Evolutionary conservation across 495 filamentous ascomycete genomes (phyloP), one percentile per base, ranked within the genome.

Genomic region (Cudoniella acicularis): DNA sequence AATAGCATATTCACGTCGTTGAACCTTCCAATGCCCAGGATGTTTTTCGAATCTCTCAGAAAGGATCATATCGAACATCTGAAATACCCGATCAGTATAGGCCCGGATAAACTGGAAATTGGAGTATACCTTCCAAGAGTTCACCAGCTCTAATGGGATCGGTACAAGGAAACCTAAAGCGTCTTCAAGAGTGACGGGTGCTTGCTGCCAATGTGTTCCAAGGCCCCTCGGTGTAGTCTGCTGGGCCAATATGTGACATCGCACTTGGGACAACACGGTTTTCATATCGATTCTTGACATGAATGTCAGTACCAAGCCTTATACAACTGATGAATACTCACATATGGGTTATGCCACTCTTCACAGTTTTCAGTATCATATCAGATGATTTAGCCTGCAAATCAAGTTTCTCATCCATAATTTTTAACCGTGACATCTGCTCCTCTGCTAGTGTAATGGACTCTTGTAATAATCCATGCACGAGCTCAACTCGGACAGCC

Each of bases 71-170:
- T 57, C 55, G 11, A 57, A 25, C 55, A 57, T 57, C 55, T 57
- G 24, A 23, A 49, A 17, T n/a, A 25, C 3, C 16, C 20, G 23
- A 27, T 42, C 0, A 58, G 24, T 18, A 18, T 11, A 2, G 26
- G 10, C 45, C 10, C 23, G 20, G n/a, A 25, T 10, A 9, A 20
- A 50, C 22, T 3, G 8, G 21, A 30, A 2, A 18, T 49, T 30
- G n/a, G n/a, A n/a, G n/a, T n/a, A n/a, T 24, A 54, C 57, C 11
- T 60, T 43, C 51, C 57, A 60, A 17, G 45, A 54, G n/a, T 49
- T 40, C 18, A 54, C 20, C 17, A 54, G 11, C 22, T 60, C 51
- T 9, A 60, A 21, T 24, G 57, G 57, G 13, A 60, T 42, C 3
- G n/a, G 43, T 25, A 60, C 13, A 1, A 30, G 10, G 23, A 41